Conservation (phyloP, 768 basidiomycete genomes). For the Rhizopogon vinicolor region DNA sequence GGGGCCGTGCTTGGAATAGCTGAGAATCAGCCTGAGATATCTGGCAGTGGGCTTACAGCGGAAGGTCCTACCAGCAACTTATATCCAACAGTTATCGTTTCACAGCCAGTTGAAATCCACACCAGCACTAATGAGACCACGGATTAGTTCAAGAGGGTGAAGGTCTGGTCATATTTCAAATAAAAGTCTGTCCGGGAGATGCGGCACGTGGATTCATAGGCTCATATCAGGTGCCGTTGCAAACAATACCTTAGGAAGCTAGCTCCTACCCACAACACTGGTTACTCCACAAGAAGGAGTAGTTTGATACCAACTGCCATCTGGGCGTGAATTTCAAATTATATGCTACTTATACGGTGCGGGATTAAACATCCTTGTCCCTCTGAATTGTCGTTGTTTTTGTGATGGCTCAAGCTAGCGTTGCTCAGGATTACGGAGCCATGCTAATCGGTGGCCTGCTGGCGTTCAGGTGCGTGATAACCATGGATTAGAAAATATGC, state of each 20-base stretch:
- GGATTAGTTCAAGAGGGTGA: too few species aligned
- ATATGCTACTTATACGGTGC: background rate
- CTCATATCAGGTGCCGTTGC: background rate
- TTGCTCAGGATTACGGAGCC: constrained; percentile 11
- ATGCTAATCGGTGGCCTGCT: constrained; percentile 17
- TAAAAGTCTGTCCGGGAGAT: background rate
- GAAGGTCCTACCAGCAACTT: background rate
- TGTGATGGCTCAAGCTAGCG: constrained; percentile 1
- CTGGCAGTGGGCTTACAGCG: too few species aligned
- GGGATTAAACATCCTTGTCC: background rate
- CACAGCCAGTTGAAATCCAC: background rate
- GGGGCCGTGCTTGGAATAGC: too few species aligned
- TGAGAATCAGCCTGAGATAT: too few species aligned
- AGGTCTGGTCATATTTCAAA: background rate
- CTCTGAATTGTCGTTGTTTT: background rate
- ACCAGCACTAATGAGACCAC: background rate
- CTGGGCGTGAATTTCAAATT: background rate
- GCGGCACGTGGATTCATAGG: background rate
- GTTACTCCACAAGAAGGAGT: too few species aligned
- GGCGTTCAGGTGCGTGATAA: constrained; percentile 12
- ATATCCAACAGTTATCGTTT: too few species aligned
- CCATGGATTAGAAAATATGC: background rate
- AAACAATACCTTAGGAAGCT: background rate
- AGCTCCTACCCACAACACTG: background rate
- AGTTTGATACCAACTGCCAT: background rate